Evolutionary conservation across 495 filamentous ascomycete species (phyloP), one percentile per base, ranked within the genome.

Genomic region (Apiosordaria backusii): DNA sequence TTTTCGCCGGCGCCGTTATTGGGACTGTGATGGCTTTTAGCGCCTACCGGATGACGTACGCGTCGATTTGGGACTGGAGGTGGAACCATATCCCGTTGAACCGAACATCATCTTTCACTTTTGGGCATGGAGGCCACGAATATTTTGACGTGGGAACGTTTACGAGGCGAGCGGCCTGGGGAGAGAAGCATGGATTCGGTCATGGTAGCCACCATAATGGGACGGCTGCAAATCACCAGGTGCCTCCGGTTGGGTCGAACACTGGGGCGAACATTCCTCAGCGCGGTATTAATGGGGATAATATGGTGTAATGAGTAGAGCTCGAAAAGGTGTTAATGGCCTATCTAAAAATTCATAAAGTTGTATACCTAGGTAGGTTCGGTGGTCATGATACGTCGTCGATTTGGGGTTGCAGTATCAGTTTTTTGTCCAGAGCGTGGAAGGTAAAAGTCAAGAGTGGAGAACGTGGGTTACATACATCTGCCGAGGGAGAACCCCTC

Each of bases 21-120:
- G 88, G 88, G 2, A 80, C 80, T 5, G 63, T 81, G 15, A 81
- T 86, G 75, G 87, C 87, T 0, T 81, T 87, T 54, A 76, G 80
- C 26, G 73, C 78, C 0, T 90, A 88, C 70, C 79, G 86, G 50
- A 84, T 85, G 82, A 78, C 78, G 24, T 89, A 84, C 64, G 85
- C 86, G 0, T 65, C 76, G 3, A 77, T 88, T 60, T 88, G 82
- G 81, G 86, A 88, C 68, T 88, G 79, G 77, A 72, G 85, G 23
- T 86, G 70, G 55, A 85, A 85, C 66, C 83, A 85, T 70, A 70
- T 84, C 23, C 82, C 81, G n/a, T 77, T 86, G 52, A 77, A 52
- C 5, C 18, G 35, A 10, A 16, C 27, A 13, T 13, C 6, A 0
- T 60, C 29, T 29, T 63, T 63, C 40, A 55, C 62, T n/a, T 67